Evolutionary conservation across 2,329 filamentous ascomycete species (phyloP).

Genomic region (Tricladium varicosporioides): DNA sequence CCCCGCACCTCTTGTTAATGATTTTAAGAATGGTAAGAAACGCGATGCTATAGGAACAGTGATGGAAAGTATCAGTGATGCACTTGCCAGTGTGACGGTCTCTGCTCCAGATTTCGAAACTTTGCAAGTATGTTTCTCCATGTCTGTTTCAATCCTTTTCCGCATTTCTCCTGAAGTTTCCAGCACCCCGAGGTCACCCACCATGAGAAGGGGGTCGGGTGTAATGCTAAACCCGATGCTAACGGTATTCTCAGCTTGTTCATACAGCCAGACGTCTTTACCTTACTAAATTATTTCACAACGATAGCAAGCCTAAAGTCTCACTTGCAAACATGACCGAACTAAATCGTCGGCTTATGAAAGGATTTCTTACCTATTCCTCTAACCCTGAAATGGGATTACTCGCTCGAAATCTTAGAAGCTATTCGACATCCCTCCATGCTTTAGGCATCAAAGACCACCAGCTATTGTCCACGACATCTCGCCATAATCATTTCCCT

Average conservation of each 20-base stretch:
- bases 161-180: too few species aligned
- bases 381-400: constrained; percentile 77
- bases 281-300: constrained; percentile 77
- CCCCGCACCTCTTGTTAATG: constrained; percentile 73
- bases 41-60: constrained; percentile 81
- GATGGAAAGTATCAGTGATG: constrained; percentile 79
- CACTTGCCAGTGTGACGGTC: constrained; percentile 82
- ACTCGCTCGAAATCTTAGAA: constrained; percentile 69
- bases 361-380: constrained; percentile 89
- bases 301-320: constrained; percentile 52
- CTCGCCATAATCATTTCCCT: constrained; percentile 77
- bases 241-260: constrained; percentile 51
- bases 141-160: background rate
- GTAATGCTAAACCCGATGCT: background rate
- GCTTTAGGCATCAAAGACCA: constrained; percentile 87
- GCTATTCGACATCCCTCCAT: constrained; percentile 81
- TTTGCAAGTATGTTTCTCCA: constrained; percentile 63
- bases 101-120: constrained; percentile 95
- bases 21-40: constrained; percentile 77
- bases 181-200: too few species aligned
- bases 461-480: constrained; percentile 55
- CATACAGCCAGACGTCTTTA: constrained; percentile 89
- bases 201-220: too few species aligned
- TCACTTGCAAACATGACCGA: constrained; percentile 89
- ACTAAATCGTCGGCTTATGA: constrained; percentile 83